phyloP scores from a whole-genome alignment of 2,329 filamentous ascomycete species.

The Penicillium hesseltinei region DNA sequence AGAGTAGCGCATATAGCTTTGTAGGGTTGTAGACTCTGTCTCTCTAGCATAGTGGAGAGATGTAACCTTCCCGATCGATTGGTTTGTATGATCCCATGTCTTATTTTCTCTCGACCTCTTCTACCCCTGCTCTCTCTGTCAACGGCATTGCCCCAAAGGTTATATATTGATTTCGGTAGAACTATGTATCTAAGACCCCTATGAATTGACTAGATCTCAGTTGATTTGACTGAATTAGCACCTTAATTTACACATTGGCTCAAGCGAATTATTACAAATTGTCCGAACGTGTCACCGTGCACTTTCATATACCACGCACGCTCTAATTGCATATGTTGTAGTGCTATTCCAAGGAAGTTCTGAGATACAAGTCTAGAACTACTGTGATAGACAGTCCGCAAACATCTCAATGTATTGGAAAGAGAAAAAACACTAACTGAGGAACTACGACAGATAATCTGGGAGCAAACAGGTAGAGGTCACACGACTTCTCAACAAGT shows the following conservation, averaged over 20 bases:
- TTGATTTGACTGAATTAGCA: background rate
- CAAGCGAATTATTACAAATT: background rate
- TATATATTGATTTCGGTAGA: too few species aligned
- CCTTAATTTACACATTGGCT: background rate
- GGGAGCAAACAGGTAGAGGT: background rate
- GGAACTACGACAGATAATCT: background rate
- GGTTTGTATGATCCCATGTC: conserved; percentile 13
- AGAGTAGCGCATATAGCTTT: too few species aligned
- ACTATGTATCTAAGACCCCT: too few species aligned
- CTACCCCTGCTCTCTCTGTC: too few species aligned
- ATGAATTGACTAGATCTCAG: background rate
- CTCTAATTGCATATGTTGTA: background rate
- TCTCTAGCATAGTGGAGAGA: conserved; percentile 69
- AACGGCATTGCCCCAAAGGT: too few species aligned
- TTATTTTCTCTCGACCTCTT: too few species aligned
- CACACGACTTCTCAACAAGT: background rate
- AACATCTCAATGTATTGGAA: background rate
- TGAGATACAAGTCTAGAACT: background rate
- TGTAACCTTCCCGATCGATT: too few species aligned
- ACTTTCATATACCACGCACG: background rate
- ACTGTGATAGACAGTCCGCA: background rate
- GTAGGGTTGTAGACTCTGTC: conserved; percentile 60
- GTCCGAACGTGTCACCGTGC: background rate
- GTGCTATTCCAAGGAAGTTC: background rate
- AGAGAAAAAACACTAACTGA: background rate